A percentile compares a stretch with the other conserved stretches of the same genome.
Conservation (phyloP, 2,329 filamentous ascomycete species). For the Lasiodiplodia sp. region DNA sequence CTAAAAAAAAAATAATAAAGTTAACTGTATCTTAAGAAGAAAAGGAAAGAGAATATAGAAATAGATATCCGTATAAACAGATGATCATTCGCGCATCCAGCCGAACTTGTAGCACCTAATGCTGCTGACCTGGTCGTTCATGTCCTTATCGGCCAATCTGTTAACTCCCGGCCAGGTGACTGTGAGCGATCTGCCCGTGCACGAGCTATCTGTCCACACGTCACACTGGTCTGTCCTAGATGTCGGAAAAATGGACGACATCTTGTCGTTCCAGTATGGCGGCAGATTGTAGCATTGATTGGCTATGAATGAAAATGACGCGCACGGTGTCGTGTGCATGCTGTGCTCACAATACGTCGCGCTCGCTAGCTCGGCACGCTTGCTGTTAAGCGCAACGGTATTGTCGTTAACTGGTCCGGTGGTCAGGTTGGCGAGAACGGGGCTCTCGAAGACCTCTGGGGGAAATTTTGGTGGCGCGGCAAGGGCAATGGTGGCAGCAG, state of each 20-base stretch:
- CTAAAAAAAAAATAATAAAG: neutral
- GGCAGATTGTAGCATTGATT: constrained; percentile 5
- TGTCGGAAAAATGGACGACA: neutral
- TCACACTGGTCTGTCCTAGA: neutral
- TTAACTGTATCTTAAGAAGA: neutral
- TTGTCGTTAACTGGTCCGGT: neutral
- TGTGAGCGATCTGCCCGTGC: neutral
- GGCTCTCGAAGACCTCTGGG: neutral
- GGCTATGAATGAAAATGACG: neutral
- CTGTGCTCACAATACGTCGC: constrained; percentile 13
- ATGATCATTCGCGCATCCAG: neutral
- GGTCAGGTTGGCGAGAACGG: neutral
- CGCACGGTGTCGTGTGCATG: neutral
- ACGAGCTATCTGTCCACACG: neutral
- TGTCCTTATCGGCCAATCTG: neutral
- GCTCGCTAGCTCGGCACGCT: neutral
- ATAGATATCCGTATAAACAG: neutral
- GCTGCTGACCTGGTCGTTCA: constrained; percentile 14
- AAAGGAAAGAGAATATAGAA: neutral
- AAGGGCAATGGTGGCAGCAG: neutral
- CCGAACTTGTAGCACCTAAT: constrained; percentile 2
- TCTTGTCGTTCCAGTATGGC: constrained; percentile 14
- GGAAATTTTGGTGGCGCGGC: neutral
- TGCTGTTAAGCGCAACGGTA: neutral
- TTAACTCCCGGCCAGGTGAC: constrained; percentile 8